Conservation (phyloP, 1,284 basidiomycete species). For the Flammula alnicola region DNA sequence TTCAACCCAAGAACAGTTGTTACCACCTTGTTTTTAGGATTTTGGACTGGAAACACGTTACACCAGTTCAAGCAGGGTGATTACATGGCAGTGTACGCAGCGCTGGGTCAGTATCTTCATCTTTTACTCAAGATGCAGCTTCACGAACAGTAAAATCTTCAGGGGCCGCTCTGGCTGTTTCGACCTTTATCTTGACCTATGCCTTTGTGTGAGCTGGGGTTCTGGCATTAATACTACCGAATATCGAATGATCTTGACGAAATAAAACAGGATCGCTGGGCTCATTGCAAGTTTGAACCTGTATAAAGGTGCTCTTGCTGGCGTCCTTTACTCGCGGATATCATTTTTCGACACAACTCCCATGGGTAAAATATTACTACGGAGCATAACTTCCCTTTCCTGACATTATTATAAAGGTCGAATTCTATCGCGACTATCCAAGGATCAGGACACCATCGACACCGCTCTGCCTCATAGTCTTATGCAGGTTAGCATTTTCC, state of each 20-base stretch:
- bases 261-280: conserved; percentile 53
- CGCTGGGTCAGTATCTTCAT: conserved; percentile 46
- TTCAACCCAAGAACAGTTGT: conserved; percentile 36
- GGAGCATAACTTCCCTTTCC: not conserved
- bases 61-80: conserved; percentile 57
- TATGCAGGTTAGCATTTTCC: conserved; percentile 35
- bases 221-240: not conserved
- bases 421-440: conserved; percentile 62
- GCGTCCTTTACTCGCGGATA: conserved; percentile 69
- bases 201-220: conserved; percentile 49
- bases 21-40: conserved; percentile 51
- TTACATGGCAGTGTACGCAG: conserved; percentile 76
- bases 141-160: not conserved
- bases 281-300: conserved; percentile 63
- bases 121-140: not conserved
- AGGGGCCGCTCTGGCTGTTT: conserved; percentile 54
- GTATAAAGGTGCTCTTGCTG: conserved; percentile 59
- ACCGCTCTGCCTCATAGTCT: conserved; percentile 49
- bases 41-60: conserved; percentile 50
- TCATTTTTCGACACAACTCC: conserved; percentile 87
- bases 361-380: conserved; percentile 50
- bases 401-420: conserved; percentile 46
- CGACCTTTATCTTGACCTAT: conserved; percentile 58
- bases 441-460: conserved; percentile 66
- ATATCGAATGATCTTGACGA: not conserved